Percentiles rank a stretch among this genome's conserved stretches.
phyloP scores from a whole-genome alignment of 768 basidiomycete genomes.

The Lactifluus pinguis region DNA sequence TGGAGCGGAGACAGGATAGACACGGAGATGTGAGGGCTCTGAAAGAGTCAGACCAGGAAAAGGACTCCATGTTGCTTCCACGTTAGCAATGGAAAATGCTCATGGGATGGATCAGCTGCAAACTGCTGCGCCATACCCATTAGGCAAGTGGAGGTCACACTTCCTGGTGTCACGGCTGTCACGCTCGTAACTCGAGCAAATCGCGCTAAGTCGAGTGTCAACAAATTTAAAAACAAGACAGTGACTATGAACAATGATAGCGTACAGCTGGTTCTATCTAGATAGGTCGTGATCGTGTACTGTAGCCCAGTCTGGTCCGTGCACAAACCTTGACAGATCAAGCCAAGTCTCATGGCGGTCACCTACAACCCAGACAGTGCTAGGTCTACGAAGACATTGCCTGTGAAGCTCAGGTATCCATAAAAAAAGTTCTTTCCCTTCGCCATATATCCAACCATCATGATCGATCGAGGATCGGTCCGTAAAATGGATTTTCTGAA shows the following conservation, averaged over 20 bases:
- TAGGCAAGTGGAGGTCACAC: neutral
- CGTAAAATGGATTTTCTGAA: neutral
- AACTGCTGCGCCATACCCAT: neutral
- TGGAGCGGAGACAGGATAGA: constrained; percentile 42
- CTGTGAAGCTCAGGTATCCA: neutral
- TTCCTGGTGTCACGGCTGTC: too few relatives aligned
- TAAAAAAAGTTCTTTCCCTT: neutral
- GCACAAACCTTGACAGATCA: too few relatives aligned
- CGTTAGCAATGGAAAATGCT: neutral
- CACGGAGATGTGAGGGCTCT: constrained; percentile 52
- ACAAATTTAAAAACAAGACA: too few relatives aligned
- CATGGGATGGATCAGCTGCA: too few relatives aligned
- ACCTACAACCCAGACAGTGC: too few relatives aligned
- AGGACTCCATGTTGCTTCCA: constrained; percentile 30
- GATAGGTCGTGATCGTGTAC: neutral
- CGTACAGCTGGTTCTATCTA: neutral
- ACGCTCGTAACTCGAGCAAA: too few relatives aligned
- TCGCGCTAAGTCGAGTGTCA: too few relatives aligned
- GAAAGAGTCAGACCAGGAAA: constrained; percentile 57
- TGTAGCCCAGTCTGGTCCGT: too few relatives aligned
- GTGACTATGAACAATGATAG: too few relatives aligned
- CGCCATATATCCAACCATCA: neutral
- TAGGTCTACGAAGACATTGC: neutral
- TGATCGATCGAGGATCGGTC: neutral
- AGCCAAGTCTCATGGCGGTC: too few relatives aligned